Evolutionary conservation across 768 basidiomycete genomes (phyloP), one percentile per base, ranked within the genome.

Genomic region (Mycena belliarum): DNA sequence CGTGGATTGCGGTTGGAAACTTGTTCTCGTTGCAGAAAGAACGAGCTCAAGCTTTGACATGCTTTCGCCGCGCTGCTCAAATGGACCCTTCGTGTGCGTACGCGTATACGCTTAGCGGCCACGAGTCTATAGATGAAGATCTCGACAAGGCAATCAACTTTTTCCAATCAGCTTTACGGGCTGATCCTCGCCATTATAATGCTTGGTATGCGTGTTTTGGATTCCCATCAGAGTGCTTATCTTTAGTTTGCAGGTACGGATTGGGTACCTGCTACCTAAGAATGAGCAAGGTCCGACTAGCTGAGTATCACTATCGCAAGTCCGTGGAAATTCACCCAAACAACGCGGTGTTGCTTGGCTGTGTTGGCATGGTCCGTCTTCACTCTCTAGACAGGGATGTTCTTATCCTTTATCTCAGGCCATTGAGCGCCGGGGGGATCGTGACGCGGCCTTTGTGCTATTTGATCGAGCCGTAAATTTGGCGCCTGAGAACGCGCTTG

Each of bases 1-100:
- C 95, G 16, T 99, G 97, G 97, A 97, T 98, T 64, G 91, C 95
- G 1, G 86, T 94, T 26, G 97, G 97, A 50, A 99, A 99, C 75
- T 78, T 93, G 66, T 98, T 98, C 74, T 96, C 94, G 15, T 74
- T 97, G 66, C 89, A 96, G 73, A 95, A 94, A 75, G 95, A 99
- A 68, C 89, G 93, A 65, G 78, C 89, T 49, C 91, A 97, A 68
- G 95, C 97, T 18, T 76, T 98, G 73, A 87, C 91, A 70, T 97
- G 95, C 76, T 98, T 99, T 76, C 82, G 87, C 57, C 87, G 97
- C 48, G 97, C 97, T 41, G 84, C 86, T 21, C 89, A 95, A 72
- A 72, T 98, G 70, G 93, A 94, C 71, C 88, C 93, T 18, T 81
- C 84, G 20, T 95, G 91, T 73, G 94, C 95, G 65, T 98, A 98